Evolutionary conservation across 768 basidiomycete genomes (phyloP).

Genomic region (Asterophora parasitica): DNA sequence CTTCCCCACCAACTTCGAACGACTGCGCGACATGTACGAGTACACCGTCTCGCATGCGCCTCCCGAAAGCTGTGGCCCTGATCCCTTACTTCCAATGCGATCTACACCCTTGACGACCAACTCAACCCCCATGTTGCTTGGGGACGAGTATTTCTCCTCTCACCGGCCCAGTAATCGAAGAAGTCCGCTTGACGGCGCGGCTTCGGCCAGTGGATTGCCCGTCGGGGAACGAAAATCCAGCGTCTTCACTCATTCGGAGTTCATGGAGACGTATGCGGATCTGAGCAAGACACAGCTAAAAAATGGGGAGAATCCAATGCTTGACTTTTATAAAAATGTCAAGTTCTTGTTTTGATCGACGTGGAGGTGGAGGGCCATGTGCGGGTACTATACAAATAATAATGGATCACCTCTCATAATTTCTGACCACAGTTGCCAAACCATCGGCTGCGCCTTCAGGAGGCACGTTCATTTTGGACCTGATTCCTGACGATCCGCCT

Average conservation of each 20-base stretch:
- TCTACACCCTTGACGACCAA: constrained; percentile 49
- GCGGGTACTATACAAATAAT: constrained; percentile 65
- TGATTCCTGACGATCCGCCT: too few relatives aligned
- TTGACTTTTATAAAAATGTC: constrained; percentile 90
- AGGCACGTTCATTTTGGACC: too few relatives aligned
- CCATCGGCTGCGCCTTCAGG: too few relatives aligned
- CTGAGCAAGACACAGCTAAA: constrained; percentile 61
- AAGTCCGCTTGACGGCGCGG: constrained; percentile 62
- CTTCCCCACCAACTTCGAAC: constrained; percentile 90
- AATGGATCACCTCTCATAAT: constrained; percentile 79
- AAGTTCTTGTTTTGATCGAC: constrained; percentile 74
- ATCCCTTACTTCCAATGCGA: constrained; percentile 31
- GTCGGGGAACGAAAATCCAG: constrained; percentile 77
- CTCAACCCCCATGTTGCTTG: constrained; percentile 47
- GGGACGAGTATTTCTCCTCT: constrained; percentile 70
- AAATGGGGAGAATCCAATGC: constrained; percentile 85
- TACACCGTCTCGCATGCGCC: constrained; percentile 63
- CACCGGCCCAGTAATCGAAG: constrained; percentile 53
- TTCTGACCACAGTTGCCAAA: constrained; percentile 16
- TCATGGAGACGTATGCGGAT: constrained; percentile 82
- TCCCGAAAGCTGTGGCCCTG: constrained; percentile 18
- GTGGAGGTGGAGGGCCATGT: constrained; percentile 22
- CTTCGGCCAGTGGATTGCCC: constrained; percentile 70
- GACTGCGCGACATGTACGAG: constrained; percentile 88
- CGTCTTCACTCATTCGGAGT: constrained; percentile 87